These are phyloP conservation scores for Kodamaea jinghongensis DNA, from an alignment of 805 yeast species.

Conservation along the genomic window DNA sequence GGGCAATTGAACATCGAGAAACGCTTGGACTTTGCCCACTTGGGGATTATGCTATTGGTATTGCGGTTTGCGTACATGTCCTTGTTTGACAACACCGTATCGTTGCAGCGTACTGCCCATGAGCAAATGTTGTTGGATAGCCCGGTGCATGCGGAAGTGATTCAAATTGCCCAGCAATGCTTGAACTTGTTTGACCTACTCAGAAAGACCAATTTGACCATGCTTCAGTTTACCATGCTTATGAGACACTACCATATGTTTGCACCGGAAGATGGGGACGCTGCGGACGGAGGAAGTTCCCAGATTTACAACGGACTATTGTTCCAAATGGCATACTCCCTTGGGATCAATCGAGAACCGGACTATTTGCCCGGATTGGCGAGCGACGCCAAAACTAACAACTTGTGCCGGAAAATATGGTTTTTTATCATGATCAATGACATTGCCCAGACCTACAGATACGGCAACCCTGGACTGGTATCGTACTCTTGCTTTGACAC, in stretches of 20 bases:
- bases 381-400: slow-evolving; percentile 17
- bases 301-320: slow-evolving; percentile 39
- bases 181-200: slow-evolving; percentile 36
- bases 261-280: slow-evolving; percentile 63
- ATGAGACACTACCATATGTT: slow-evolving; percentile 53
- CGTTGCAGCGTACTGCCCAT: slow-evolving; percentile 26
- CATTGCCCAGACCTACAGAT: slow-evolving; percentile 28
- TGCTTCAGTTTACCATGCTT: slow-evolving; percentile 59
- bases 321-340: slow-evolving; percentile 43
- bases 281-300: slow-evolving; percentile 56
- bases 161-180: slow-evolving; percentile 30
- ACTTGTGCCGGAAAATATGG: slow-evolving; percentile 60
- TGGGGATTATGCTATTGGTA: slow-evolving; percentile 33
- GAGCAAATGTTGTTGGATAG: slow-evolving; percentile 16
- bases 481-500: slow-evolving; percentile 29
- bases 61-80: slow-evolving; percentile 35
- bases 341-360: slow-evolving; percentile 51
- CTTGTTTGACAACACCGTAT: slow-evolving; percentile 32
- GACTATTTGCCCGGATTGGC: slow-evolving; percentile 29
- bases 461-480: slow-evolving; percentile 33
- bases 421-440: slow-evolving; percentile 30
- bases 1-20: slow-evolving; percentile 21
- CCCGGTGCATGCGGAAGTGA: slow-evolving; percentile 19
- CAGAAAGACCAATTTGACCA: slow-evolving; percentile 46
- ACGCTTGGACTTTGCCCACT: slow-evolving; percentile 30